Evolutionary conservation across 345 rosid genomes (phyloP), one percentile per base, ranked within the genome.

Genomic region (Citrus medica): DNA sequence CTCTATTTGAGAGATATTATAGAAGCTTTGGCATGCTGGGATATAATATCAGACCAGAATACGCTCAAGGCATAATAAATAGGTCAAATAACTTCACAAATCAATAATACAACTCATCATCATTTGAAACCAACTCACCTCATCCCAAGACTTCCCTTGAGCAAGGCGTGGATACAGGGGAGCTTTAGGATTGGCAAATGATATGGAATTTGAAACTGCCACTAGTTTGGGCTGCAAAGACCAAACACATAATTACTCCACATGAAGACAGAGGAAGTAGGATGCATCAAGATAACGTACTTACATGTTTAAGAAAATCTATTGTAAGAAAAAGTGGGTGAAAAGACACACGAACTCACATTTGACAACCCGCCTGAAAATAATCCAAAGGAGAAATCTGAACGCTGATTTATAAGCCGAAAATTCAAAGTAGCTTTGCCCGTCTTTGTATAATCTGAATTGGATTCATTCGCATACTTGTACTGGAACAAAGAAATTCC

Each of bases 131-230:
- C 48, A 79, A 85, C 94, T 89, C 74, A 94, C 99, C 78, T 92
- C 97, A 78, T 94, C 80, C 99, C 98, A 96, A 53, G 90, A 87
- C 87, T 92, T 96, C 77, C 95, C 95, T 78, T 84, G 90, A 83
- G 99, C 95, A 81, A 96, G 97, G 48, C 99, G 97, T 0, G 97
- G 97, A 83, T 92, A 96, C 0, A 94, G 73, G 22, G 99, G 98
- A 42, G 97, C 98, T 71, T 94, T 94, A 35, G 97, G 97, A 82
- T 94, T 88, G 62, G 67, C 70, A 78, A 94, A 96, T 12, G 90
- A 76, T 58, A 95, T 73, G 30, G 76, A 35, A 80, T 91, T 90
- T 65, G 98, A 96, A 74, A 89, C 74, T 24, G 92, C 92, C 71
- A 96, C 85, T 81, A 96, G 80, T 78, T 82, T 89, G 73, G 99